Conservation (phyloP, 108 stramenopile genomes). For the Hondaea fermentalgiana region DNA sequence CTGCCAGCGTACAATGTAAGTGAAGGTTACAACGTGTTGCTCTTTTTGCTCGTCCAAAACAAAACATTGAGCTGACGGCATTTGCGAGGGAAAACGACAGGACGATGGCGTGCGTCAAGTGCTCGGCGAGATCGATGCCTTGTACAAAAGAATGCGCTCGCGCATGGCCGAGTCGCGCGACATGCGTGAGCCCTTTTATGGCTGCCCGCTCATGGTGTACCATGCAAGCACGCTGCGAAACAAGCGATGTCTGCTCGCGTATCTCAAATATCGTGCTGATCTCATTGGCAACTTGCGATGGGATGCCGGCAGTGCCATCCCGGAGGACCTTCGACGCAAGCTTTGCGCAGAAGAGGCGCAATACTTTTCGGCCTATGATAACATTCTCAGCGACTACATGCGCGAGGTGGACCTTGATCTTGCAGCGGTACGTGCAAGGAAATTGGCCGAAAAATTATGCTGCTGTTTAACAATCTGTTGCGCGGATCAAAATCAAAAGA, state of each 20-base stretch:
- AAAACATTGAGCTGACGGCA: too few relatives aligned
- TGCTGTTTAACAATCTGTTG: not conserved
- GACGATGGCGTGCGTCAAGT: conserved; percentile 37
- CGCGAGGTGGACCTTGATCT: conserved; percentile 45
- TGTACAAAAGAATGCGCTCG: not conserved
- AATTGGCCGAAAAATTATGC: too few relatives aligned
- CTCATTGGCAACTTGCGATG: conserved; percentile 46
- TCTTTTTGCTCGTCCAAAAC: too few relatives aligned
- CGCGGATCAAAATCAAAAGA: not conserved
- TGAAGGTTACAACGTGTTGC: not conserved
- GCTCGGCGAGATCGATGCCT: conserved; percentile 37
- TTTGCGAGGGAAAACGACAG: not conserved
- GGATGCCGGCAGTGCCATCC: conserved; percentile 56
- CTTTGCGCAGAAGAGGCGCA: conserved; percentile 56
- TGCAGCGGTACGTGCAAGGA: conserved; percentile 9
- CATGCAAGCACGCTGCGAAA: conserved; percentile 72
- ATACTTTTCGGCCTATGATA: conserved; percentile 62
- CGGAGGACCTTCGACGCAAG: conserved; percentile 36
- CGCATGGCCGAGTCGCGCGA: not conserved
- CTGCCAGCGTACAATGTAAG: conserved; percentile 84
- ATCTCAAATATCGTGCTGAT: conserved; percentile 66
- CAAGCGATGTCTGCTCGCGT: conserved; percentile 83
- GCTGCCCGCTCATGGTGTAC: conserved; percentile 66
- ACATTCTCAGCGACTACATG: conserved; percentile 44
- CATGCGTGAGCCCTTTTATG: not conserved